phyloP scores from a whole-genome alignment of 352 stramenopile genomes.

The Globisporangium echinulatum region DNA sequence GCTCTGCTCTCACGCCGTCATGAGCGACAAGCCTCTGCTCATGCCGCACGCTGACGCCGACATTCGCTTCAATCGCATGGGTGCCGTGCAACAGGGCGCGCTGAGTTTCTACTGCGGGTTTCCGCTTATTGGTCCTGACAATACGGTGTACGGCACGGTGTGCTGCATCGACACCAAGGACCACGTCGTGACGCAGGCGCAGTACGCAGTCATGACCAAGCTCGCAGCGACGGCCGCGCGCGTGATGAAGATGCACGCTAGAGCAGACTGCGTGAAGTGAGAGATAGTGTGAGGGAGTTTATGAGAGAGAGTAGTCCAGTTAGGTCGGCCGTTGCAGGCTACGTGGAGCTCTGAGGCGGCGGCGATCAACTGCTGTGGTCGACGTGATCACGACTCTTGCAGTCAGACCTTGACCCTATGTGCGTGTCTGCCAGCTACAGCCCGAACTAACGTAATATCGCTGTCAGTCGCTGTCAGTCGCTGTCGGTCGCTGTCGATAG shows the following conservation, averaged over 20 bases:
- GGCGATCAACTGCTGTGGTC: too few relatives aligned
- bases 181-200: constrained; percentile 39
- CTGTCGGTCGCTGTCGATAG: too few relatives aligned
- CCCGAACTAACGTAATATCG: too few relatives aligned
- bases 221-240: constrained; percentile 37
- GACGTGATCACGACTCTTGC: too few relatives aligned
- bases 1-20: constrained; percentile 54
- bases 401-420: too few relatives aligned
- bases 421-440: too few relatives aligned
- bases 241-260: constrained; percentile 25
- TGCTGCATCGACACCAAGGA: constrained; percentile 43
- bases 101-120: constrained; percentile 66
- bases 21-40: constrained; percentile 48
- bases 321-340: too few relatives aligned
- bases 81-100: constrained; percentile 23
- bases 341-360: too few relatives aligned
- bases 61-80: constrained; percentile 43
- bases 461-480: too few relatives aligned
- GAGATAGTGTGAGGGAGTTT: too few relatives aligned
- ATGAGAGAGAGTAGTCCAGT: too few relatives aligned
- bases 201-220: constrained; percentile 43
- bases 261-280: not conserved
- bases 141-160: constrained; percentile 38
- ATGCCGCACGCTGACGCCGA: constrained; percentile 49
- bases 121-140: constrained; percentile 29